Base-by-base conservation (phyloP, 2,329 filamentous ascomycete genomes). In the Nemania sp. region DNA sequence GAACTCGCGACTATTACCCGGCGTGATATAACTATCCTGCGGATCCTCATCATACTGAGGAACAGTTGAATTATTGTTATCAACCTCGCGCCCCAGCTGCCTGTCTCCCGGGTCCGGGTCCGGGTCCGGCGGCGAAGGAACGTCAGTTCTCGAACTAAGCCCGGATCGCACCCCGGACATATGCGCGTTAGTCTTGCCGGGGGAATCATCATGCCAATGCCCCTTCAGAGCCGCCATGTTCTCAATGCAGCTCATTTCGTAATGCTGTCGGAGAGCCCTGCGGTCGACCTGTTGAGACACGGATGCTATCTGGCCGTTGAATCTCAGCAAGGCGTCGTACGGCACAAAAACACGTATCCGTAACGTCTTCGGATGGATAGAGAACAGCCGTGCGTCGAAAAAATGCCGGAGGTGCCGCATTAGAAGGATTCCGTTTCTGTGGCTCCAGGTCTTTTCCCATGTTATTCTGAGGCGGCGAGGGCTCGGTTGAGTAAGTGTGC, bases 341-440 rank as follows among this genome's bases (percentile, higher is more conserved):
- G 17, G 34, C 2, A 39, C 34, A 11, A 39, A 39, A 20, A 15
- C 12, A 6, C 31, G 31, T 5, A 34, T 8, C 3, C 8, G 31
- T n/a, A 1, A 15, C 22, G 34, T 49, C 8, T 20, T 49, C 40
- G 28, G 41, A 41, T 53, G 28, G 11, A 56, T 46, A 49, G 54
- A 56, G 8, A 56, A 53, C 7, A 53, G 41, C 14, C 45, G 34
- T 11, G 24, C 36, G 14, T 49, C n/a, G 15, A 53, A 53, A 43
- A 28, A 41, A 19, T 34, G 14, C 9, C 39, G 26, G 20, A 49
- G 17, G 14, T 45, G 33, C 24, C 34, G 44, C 20, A 33, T 44
- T 2, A 52, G 41, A 20, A 52, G 39, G 22, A 56, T 52, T 11
- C 44, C 33, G 12, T 52, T 56, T 6, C 6, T 34, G 11, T 14